These are phyloP conservation scores for Fusarium foetens DNA, from an alignment of 2,329 filamentous ascomycete genomes.

Conservation along the genomic window DNA sequence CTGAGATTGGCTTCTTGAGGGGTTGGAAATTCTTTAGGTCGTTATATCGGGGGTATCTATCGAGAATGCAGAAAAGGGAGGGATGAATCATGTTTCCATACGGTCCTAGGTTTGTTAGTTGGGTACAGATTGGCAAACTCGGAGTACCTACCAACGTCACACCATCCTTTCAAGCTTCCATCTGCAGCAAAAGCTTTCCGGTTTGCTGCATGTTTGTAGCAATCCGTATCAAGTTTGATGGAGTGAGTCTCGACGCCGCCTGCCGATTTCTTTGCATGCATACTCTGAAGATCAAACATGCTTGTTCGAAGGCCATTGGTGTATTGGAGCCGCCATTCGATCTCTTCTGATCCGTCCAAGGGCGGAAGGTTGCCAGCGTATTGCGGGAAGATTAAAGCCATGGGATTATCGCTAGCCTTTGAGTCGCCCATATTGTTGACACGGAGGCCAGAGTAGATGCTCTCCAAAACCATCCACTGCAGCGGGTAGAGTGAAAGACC, in stretches of 20 bases:
- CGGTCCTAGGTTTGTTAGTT: slow-evolving; percentile 5
- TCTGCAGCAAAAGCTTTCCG: slow-evolving; percentile 30
- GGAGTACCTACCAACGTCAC: not conserved
- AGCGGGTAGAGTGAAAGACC: slow-evolving; percentile 39
- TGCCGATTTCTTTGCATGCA: slow-evolving; percentile 16
- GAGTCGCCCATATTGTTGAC: slow-evolving; percentile 8
- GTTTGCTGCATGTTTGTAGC: slow-evolving; percentile 21
- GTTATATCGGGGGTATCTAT: slow-evolving; percentile 36
- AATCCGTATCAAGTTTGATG: slow-evolving; percentile 34
- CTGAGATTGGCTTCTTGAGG: slow-evolving; percentile 33
- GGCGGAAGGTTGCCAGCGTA: slow-evolving; percentile 37
- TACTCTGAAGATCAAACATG: slow-evolving; percentile 43
- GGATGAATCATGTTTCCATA: slow-evolving; percentile 39
- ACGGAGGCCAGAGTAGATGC: slow-evolving; percentile 26
- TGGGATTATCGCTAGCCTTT: slow-evolving; percentile 2
- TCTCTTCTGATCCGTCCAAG: slow-evolving; percentile 40
- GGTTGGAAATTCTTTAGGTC: slow-evolving; percentile 32
- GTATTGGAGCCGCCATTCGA: slow-evolving; percentile 39
- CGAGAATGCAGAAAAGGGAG: slow-evolving; percentile 39
- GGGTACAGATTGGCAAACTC: not conserved
- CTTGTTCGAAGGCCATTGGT: slow-evolving; percentile 33
- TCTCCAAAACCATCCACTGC: slow-evolving; percentile 42
- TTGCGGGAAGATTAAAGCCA: slow-evolving; percentile 39
- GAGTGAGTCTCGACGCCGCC: slow-evolving; percentile 14
- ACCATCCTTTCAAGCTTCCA: slow-evolving; percentile 34